These are phyloP conservation scores for Amauroascus niger DNA, from an alignment of 2,329 filamentous ascomycete genomes.

Conservation along the genomic window DNA sequence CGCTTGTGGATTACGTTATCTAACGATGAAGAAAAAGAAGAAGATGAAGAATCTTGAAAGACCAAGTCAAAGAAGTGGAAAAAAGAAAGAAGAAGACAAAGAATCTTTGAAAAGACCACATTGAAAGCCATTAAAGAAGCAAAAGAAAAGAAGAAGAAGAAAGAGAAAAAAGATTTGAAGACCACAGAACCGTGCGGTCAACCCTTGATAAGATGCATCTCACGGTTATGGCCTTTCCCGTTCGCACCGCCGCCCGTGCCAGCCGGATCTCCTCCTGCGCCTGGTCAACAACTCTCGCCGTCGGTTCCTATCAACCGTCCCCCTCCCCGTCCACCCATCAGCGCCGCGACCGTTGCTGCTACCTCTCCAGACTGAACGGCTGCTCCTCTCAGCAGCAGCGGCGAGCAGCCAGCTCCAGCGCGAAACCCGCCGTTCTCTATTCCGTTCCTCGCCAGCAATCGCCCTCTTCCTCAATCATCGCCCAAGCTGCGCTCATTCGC, in stretches of 20 bases:
- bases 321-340: background rate
- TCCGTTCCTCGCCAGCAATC: background rate
- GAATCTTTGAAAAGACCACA: no score
- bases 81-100: no score
- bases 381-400: background rate
- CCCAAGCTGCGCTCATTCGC: slow-evolving; percentile 1
- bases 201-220: slow-evolving; percentile 1
- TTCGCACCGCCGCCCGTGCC: slow-evolving; percentile 27
- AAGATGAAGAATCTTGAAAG: no score
- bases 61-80: no score
- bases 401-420: slow-evolving; percentile 1
- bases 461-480: background rate
- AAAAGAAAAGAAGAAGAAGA: background rate
- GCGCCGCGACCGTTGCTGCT: background rate
- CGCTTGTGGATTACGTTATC: no score
- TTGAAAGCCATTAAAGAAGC: no score
- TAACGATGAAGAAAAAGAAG: no score
- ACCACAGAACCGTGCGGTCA: no score
- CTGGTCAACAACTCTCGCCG: slow-evolving; percentile 18
- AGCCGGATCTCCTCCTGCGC: slow-evolving; percentile 22
- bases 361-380: background rate
- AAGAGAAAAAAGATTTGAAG: no score
- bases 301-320: slow-evolving; percentile 17
- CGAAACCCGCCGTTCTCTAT: slow-evolving; percentile 1
- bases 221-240: slow-evolving; percentile 23